These are phyloP conservation scores for Blastocystis sp. DNA, from an alignment of 352 stramenopile genomes.

Conservation along the genomic window DNA sequence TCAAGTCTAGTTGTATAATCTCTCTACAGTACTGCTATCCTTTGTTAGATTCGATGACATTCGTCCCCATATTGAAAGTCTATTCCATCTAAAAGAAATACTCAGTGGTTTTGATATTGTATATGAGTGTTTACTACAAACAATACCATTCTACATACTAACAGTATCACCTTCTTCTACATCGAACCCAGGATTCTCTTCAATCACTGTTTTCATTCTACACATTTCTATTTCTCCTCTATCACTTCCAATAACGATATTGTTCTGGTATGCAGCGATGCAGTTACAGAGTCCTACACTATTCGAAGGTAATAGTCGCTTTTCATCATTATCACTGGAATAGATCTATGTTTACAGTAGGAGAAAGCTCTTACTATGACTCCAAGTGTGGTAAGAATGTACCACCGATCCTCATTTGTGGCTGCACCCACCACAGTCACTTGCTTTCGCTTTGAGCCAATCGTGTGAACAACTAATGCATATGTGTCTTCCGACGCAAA, in stretches of 20 bases:
- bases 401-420: background rate
- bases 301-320: background rate
- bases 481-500: background rate
- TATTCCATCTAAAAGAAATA: slow-evolving; percentile 23
- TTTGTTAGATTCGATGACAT: slow-evolving; percentile 1
- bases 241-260: background rate
- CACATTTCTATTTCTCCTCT: background rate
- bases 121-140: background rate
- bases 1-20: slow-evolving; percentile 34
- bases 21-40: slow-evolving; percentile 25
- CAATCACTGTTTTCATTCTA: too few species aligned
- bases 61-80: slow-evolving; percentile 7
- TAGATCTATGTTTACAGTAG: background rate
- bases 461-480: background rate
- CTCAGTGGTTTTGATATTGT: background rate
- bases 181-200: background rate
- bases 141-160: background rate
- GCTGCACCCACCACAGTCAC: background rate
- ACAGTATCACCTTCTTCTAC: background rate
- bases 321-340: background rate
- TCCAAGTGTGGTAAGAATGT: background rate
- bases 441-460: background rate
- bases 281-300: background rate
- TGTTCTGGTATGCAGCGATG: background rate
- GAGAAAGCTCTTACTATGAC: background rate